A percentile compares a stretch with the other conserved stretches of the same genome.
Evolutionary conservation across 306 rosid genomes (phyloP).

Genomic region (Medicago arabica): DNA sequence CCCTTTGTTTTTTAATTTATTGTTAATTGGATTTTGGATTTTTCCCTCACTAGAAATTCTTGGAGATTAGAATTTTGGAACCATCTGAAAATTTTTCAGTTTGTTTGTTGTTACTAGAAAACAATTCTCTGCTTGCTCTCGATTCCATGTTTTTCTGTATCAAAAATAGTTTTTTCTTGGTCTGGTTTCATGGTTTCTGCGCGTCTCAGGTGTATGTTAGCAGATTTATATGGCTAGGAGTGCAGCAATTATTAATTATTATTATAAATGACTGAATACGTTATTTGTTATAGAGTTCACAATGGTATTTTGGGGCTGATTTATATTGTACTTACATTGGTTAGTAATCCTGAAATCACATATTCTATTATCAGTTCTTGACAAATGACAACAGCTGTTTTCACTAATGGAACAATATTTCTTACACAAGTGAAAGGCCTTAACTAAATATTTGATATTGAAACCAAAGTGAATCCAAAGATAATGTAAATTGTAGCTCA

Average conservation of each 20-base stretch:
- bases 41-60: not conserved
- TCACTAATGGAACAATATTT: constrained; percentile 5
- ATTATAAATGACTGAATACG: not conserved
- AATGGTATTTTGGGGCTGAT: constrained; percentile 1
- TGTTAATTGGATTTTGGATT: not conserved
- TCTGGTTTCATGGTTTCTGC: not conserved
- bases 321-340: constrained; percentile 12
- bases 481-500: constrained; percentile 25
- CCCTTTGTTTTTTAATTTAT: not conserved
- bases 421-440: constrained; percentile 9
- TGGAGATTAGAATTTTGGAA: constrained; percentile 26
- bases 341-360: not conserved
- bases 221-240: not conserved
- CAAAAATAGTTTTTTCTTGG: not conserved
- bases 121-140: constrained; percentile 19
- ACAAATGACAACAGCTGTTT: not conserved
- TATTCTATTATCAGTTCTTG: not conserved
- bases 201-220: not conserved
- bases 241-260: not conserved
- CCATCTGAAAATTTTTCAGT: not conserved
- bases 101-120: constrained; percentile 3
- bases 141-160: constrained; percentile 17
- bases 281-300: constrained; percentile 8
- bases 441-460: constrained; percentile 14
- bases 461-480: constrained; percentile 15